phyloP scores from a whole-genome alignment of 1,139 yeast genomes.

The Sugiyamaella sp. region DNA sequence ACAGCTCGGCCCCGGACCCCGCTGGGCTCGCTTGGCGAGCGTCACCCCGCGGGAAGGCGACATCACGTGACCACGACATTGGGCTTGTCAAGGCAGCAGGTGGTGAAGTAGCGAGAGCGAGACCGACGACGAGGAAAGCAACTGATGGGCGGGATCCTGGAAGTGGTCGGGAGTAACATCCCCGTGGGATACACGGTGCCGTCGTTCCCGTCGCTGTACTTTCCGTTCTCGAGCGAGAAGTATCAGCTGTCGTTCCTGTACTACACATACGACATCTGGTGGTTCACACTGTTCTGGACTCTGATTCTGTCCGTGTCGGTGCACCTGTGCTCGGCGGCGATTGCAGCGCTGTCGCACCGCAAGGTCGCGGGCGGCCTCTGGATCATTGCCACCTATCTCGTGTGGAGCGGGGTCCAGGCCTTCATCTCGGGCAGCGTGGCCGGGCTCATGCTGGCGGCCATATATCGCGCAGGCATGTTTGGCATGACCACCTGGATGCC shows the following conservation, averaged over 20 bases:
- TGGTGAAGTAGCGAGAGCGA: no score
- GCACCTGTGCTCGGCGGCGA: slow-evolving; percentile 64
- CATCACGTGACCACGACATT: no score
- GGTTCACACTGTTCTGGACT: slow-evolving; percentile 81
- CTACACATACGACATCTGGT: slow-evolving; percentile 76
- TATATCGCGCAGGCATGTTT: slow-evolving; percentile 68
- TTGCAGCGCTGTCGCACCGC: slow-evolving; percentile 60
- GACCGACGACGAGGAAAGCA: no score
- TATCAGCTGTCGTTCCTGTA: slow-evolving; percentile 65
- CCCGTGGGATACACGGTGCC: slow-evolving; percentile 88
- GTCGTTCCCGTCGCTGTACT: slow-evolving; percentile 73
- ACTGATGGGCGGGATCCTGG: slow-evolving; percentile 28
- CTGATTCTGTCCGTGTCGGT: slow-evolving; percentile 63
- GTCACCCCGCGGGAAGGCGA: no score
- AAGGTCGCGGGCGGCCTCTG: slow-evolving; percentile 47
- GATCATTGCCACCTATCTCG: slow-evolving; percentile 45
- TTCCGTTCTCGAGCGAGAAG: slow-evolving; percentile 57
- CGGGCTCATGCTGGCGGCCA: slow-evolving; percentile 68
- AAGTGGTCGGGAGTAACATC: slow-evolving; percentile 41
- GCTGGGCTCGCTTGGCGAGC: no score
- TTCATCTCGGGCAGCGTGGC: slow-evolving; percentile 70
- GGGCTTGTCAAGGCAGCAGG: no score
- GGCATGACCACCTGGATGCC: slow-evolving; percentile 96
- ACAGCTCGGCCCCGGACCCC: no score
- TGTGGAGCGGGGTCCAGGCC: slow-evolving; percentile 64